Base-by-base conservation (phyloP, 1,139 yeast species). In the Nakaseomyces bracarensis region DNA sequence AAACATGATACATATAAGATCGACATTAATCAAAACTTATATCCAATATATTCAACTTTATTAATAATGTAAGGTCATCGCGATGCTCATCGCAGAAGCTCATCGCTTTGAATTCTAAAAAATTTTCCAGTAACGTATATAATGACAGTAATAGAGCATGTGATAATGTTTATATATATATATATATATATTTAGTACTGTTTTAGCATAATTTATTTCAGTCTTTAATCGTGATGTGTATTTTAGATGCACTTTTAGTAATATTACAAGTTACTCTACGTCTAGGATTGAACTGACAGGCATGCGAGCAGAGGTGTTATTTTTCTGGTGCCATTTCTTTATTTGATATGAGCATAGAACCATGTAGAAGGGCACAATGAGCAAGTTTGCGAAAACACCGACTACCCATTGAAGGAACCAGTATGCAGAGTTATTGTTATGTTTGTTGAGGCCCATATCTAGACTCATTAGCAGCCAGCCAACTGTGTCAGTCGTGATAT, bases 391-490 rank as follows among this genome's bases (percentile, higher is more conserved):
- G 9, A 58, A 19, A 3, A 55, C 46, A 10, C 64, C 65, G 5
- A 60, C 8, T 1, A 61, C n/a, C 40, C 58, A 38, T 55, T 80
- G 86, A 8, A 75, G 53, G 3, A 78, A 49, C 50, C 80, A 75
- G 65, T 76, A 74, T 42, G 70, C 70, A 29, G 94, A 55, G 23
- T 66, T n/a, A 87, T 91, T 43, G 72, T 66, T 38, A 72, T 70
- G 60, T 45, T 57, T 57, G 47, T 61, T 62, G 45, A 66, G 44
- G 1, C 96, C 95, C 53, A 87, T 67, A 52, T 75, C 74, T 29
- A 82, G 69, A 37, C 81, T 69, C 48, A 82, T 79, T 39, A 89
- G 65, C 2, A 83, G 63, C 94, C 95, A 89, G 3, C 96, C 96
- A 38, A 87, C 73, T 23, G 74, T 65, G 60, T 93, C 98, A 0